A percentile compares a stretch with the other conserved stretches of the same genome.
Evolutionary conservation across 768 basidiomycete genomes (phyloP).

Genomic region (Tricholoma sp.): DNA sequence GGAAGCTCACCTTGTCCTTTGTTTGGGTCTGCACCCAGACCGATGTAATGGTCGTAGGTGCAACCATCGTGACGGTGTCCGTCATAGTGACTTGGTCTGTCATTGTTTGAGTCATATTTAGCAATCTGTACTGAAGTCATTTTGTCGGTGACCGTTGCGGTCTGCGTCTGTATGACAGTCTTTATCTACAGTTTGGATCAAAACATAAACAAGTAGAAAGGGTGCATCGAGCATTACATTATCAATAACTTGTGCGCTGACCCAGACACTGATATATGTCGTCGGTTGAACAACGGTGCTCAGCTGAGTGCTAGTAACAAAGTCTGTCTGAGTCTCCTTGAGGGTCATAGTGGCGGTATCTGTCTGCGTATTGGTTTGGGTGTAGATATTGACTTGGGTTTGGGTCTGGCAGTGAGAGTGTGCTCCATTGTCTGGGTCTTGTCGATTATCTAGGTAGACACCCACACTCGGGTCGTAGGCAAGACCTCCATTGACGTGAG

Average conservation of each 20-base stretch:
- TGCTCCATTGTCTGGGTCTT: conserved; percentile 49
- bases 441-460: conserved; percentile 62
- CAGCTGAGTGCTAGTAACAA: conserved; percentile 46
- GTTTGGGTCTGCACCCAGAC: conserved; percentile 52
- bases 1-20: conserved; percentile 46
- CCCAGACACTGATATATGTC: conserved; percentile 47
- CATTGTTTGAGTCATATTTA: conserved; percentile 48
- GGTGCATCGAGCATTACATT: conserved; percentile 33
- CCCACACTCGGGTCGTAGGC: conserved; percentile 62
- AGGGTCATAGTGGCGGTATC: conserved; percentile 44
- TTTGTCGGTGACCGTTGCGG: conserved; percentile 44
- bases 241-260: conserved; percentile 51
- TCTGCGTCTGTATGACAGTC: conserved; percentile 45
- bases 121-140: conserved; percentile 53
- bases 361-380: conserved; percentile 42
- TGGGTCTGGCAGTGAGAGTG: conserved; percentile 55
- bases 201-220: neutral
- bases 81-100: conserved; percentile 53
- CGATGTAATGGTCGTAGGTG: conserved; percentile 56
- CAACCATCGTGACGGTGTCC: conserved; percentile 41
- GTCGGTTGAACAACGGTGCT: conserved; percentile 51
- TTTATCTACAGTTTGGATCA: conserved; percentile 20
- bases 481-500: conserved; percentile 49
- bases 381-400: conserved; percentile 53
- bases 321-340: conserved; percentile 48